Base-by-base conservation (phyloP, 345 rosid species). In the Passiflora organensis region DNA sequence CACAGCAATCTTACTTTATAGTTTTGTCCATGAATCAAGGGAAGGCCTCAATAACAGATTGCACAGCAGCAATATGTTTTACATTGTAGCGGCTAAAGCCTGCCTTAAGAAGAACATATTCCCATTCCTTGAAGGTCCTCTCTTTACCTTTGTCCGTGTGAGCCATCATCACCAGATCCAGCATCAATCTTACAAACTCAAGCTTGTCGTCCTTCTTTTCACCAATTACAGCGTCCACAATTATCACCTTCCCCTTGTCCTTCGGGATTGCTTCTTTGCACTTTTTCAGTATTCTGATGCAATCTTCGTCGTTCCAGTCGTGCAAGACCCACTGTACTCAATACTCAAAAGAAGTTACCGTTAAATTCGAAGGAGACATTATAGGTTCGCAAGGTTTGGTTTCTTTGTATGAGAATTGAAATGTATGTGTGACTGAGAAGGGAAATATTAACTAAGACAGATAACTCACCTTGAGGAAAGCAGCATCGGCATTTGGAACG, bases 91-190 rank as follows among this genome's bases (percentile, higher is more conserved):
- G 61, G 25, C 52, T 65, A 62, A 85, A 83, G 4, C 95, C 97
- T 41, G 91, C 82, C 39, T 76, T 48, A 6, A 5, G 22, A 49
- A 90, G 79, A 34, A 90, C 69, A 51, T 54, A 68, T 10, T 65
- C 78, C 91, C 94, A 90, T 55, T 91, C 95, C 47, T 79, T 59
- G 17, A 55, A 48, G 19, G 80, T 83, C 61, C 97, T 62, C 53
- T 87, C 96, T 63, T 80, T 80, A 43, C 89, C 96, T 8, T 64
- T 57, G 51, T 53, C 52, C 2, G 86, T 81, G 51, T 81, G 86
- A 53, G 83, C 80, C 89, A 85, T 81, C 96, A 82, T 82, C 61
- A 39, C 77, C 94, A 90, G 82, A 66, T 83, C 97, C 0, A 84
- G 60, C 75, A 68, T 59, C 65, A 87, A 36, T 66, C 78, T 80